Conservation (phyloP, 1,284 basidiomycete genomes). For the Trichosporon sp. region DNA sequence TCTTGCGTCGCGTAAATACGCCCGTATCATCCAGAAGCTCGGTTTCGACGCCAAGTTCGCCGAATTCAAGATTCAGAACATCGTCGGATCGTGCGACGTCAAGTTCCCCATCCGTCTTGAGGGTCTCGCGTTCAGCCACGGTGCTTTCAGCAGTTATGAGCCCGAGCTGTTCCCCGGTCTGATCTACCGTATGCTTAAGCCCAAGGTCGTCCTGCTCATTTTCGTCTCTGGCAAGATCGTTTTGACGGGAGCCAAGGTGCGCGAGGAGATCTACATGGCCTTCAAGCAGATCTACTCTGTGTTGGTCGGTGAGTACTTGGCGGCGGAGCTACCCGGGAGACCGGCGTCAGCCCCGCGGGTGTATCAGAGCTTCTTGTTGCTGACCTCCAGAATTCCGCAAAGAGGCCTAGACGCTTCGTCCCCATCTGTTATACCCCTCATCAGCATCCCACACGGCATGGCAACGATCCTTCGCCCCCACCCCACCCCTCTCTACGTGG, state of each 20-base stretch:
- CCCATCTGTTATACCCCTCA: neutral
- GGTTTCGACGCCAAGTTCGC: slow-evolving; percentile 99
- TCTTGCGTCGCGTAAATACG: slow-evolving; percentile 96
- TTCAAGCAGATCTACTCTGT: slow-evolving; percentile 99
- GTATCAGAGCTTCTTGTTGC: slow-evolving; percentile 11
- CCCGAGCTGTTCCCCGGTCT: slow-evolving; percentile 99
- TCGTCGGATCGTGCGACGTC: slow-evolving; percentile 96
- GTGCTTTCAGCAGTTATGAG: slow-evolving; percentile 96
- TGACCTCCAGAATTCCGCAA: slow-evolving; percentile 39
- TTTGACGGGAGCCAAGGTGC: slow-evolving; percentile 96
- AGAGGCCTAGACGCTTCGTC: slow-evolving; percentile 28
- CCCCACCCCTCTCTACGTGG: neutral
- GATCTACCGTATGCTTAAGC: slow-evolving; percentile 99
- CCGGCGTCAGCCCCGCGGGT: neutral
- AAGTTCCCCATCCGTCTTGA: slow-evolving; percentile 99
- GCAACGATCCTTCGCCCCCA: neutral
- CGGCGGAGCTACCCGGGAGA: neutral
- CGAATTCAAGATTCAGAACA: slow-evolving; percentile 99
- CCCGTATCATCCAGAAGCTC: slow-evolving; percentile 98
- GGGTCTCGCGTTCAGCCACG: slow-evolving; percentile 96
- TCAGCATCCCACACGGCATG: slow-evolving; percentile 5
- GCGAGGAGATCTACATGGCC: slow-evolving; percentile 98
- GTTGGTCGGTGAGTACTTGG: slow-evolving; percentile 54
- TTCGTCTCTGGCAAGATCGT: slow-evolving; percentile 99
- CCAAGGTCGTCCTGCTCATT: slow-evolving; percentile 96